Percentiles rank a stretch among this genome's conserved stretches.
phyloP scores from a whole-genome alignment of 2,329 filamentous ascomycete genomes.

The Hypocreales sp. region DNA sequence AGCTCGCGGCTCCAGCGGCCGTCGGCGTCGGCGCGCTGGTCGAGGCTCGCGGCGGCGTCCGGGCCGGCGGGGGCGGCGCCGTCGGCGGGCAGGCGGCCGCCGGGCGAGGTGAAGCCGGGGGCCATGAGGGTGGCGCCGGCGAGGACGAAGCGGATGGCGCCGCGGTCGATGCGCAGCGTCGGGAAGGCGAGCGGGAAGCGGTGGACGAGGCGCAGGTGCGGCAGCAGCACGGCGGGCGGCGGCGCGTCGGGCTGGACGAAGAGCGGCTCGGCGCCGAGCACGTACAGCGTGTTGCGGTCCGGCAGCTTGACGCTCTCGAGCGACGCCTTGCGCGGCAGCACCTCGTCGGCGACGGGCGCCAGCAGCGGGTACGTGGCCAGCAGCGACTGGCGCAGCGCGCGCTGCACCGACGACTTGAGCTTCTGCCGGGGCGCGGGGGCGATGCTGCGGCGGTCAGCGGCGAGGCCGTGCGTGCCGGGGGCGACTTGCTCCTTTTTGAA shows the following conservation, averaged over 20 bases:
- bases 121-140: conserved; percentile 93
- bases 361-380: conserved; percentile 76
- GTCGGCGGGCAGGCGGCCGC: conserved; percentile 59
- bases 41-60: conserved; percentile 28
- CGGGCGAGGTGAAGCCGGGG: conserved; percentile 72
- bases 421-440: conserved; percentile 73
- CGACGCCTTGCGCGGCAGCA: conserved; percentile 88
- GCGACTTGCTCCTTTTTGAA: conserved; percentile 77
- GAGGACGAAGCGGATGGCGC: conserved; percentile 92
- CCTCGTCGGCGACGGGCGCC: conserved; percentile 76
- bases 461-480: no score
- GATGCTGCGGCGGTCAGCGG: conserved; percentile 37
- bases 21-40: conserved; percentile 27
- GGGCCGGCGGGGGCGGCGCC: conserved; percentile 15
- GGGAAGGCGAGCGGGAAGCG: conserved; percentile 75
- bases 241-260: conserved; percentile 80
- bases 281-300: conserved; percentile 80
- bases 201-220: conserved; percentile 81
- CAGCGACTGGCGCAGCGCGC: conserved; percentile 68
- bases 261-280: conserved; percentile 59
- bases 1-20: conserved; percentile 51
- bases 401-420: conserved; percentile 92
- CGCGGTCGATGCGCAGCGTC: conserved; percentile 78
- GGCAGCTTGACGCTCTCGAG: conserved; percentile 85
- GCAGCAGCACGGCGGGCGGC: conserved; percentile 63